Evolutionary conservation across 768 basidiomycete species (phyloP).

Genomic region (Agaricus subrufescens): DNA sequence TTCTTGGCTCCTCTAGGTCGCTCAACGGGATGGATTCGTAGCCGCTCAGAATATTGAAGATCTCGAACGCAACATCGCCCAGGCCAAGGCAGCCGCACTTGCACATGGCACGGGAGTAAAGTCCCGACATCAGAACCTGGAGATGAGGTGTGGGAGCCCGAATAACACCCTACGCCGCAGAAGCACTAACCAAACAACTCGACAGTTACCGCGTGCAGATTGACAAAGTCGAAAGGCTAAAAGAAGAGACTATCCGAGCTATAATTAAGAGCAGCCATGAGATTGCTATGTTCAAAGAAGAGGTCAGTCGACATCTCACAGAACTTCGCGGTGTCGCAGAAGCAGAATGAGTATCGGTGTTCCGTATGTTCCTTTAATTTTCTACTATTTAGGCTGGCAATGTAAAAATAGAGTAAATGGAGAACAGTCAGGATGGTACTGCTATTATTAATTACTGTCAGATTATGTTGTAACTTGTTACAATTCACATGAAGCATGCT

Average conservation of each 20-base stretch:
- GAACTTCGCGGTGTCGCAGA: slow-evolving; percentile 67
- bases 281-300: slow-evolving; percentile 76
- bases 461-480: too few relatives aligned
- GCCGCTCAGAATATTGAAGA: slow-evolving; percentile 62
- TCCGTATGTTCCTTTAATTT: too few relatives aligned
- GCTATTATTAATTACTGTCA: too few relatives aligned
- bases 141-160: slow-evolving; percentile 58
- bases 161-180: background rate
- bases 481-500: too few relatives aligned
- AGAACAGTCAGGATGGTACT: too few relatives aligned
- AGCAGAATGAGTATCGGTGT: slow-evolving; percentile 17
- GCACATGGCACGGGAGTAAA: slow-evolving; percentile 83
- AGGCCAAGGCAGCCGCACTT: slow-evolving; percentile 70
- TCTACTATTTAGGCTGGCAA: too few relatives aligned
- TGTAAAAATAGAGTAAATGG: too few relatives aligned
- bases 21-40: slow-evolving; percentile 69
- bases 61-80: slow-evolving; percentile 67
- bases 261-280: slow-evolving; percentile 85
- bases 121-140: slow-evolving; percentile 67
- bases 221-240: slow-evolving; percentile 67
- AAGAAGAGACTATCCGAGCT: slow-evolving; percentile 75
- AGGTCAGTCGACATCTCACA: slow-evolving; percentile 65
- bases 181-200: slow-evolving; percentile 4
- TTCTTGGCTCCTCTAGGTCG: slow-evolving; percentile 41
- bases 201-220: slow-evolving; percentile 74